Percentiles rank a stretch among this genome's conserved stretches.
These are phyloP conservation scores for Turritis glabra DNA, from an alignment of 345 rosid genomes.

Conservation along the genomic window DNA sequence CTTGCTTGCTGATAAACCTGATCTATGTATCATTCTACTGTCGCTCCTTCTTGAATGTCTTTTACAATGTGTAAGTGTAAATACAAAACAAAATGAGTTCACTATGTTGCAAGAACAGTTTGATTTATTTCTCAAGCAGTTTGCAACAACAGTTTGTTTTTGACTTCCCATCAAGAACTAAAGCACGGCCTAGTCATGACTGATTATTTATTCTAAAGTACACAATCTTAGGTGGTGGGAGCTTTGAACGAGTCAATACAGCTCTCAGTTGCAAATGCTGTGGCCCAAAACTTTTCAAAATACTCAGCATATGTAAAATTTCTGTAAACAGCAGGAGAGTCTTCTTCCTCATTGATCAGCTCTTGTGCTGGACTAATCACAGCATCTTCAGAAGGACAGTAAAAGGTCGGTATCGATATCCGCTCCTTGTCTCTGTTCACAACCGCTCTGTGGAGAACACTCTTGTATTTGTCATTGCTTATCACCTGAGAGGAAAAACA, in stretches of 20 bases:
- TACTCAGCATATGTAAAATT: conserved; percentile 51
- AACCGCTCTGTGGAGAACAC: conserved; percentile 57
- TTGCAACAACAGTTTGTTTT: neutral
- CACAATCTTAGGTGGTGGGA: neutral
- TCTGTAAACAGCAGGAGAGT: conserved; percentile 41
- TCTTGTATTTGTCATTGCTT: conserved; percentile 60
- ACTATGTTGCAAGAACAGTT: neutral
- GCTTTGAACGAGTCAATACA: conserved; percentile 63
- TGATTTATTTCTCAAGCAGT: neutral
- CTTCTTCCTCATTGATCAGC: conserved; percentile 34
- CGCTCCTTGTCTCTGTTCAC: conserved; percentile 48
- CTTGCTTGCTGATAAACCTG: too few species aligned
- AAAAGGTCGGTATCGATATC: conserved; percentile 58
- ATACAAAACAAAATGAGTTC: neutral
- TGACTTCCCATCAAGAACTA: neutral
- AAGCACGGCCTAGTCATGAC: neutral
- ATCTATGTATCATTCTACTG: neutral
- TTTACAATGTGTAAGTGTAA: neutral
- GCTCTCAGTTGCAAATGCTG: conserved; percentile 48
- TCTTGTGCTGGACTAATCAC: conserved; percentile 42
- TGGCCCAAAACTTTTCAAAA: conserved; percentile 61
- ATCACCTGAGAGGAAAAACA: conserved; percentile 38
- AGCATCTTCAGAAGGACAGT: conserved; percentile 57
- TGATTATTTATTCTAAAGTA: neutral
- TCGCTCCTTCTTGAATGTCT: neutral